Percentiles rank a stretch among this genome's conserved stretches.
Evolutionary conservation across 441 rosid species (phyloP).

Genomic region (Euphorbia corollata): DNA sequence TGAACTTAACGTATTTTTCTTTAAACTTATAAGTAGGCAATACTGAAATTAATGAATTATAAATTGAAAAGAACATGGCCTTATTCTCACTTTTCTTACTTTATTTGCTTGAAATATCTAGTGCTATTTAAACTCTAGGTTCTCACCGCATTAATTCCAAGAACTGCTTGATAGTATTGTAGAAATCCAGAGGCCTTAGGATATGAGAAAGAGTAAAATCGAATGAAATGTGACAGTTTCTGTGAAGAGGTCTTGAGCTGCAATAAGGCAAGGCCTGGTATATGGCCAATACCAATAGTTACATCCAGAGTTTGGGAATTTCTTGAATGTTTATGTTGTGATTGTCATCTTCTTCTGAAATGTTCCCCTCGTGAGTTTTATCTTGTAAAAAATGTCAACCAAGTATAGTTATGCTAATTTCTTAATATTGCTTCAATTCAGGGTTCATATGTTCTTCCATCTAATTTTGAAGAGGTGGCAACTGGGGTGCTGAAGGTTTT

Average conservation of each 20-base stretch:
- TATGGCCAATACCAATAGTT: constrained; percentile 1
- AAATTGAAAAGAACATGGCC: too few relatives aligned
- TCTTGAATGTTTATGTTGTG: not conserved
- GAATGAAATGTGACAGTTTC: too few relatives aligned
- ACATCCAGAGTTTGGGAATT: not conserved
- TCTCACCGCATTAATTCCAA: not conserved
- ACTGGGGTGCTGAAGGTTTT: constrained; percentile 69
- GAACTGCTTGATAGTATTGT: constrained; percentile 5
- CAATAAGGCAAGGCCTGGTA: too few relatives aligned
- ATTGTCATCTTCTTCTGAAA: not conserved
- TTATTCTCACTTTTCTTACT: not conserved
- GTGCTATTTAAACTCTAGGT: not conserved
- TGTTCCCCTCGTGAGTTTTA: not conserved
- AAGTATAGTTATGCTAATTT: not conserved
- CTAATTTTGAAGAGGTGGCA: constrained; percentile 73
- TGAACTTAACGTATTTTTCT: too few relatives aligned
- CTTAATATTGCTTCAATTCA: constrained; percentile 24
- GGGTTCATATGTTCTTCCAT: constrained; percentile 60
- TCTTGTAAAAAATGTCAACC: not conserved
- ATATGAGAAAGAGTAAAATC: too few relatives aligned
- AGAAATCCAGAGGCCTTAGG: not conserved
- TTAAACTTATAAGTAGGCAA: too few relatives aligned
- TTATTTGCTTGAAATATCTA: not conserved
- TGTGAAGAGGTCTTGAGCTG: too few relatives aligned
- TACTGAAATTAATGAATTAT: too few relatives aligned